These are phyloP conservation scores for Triticum timopheevii DNA, from an alignment of 176 grass and related monocot species.

Conservation along the genomic window DNA sequence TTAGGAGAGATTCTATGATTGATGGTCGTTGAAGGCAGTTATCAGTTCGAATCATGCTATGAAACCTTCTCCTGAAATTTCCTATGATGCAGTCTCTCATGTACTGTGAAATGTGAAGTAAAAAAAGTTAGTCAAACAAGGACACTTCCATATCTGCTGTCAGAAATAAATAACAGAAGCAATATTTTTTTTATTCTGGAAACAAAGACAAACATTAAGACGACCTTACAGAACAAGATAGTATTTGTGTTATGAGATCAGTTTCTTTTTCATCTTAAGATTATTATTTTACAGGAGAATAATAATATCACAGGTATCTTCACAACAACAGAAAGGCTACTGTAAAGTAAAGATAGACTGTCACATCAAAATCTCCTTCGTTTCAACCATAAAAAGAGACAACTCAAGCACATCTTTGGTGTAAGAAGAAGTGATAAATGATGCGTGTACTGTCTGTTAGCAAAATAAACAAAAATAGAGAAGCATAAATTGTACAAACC, in stretches of 20 bases:
- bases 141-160: not conserved
- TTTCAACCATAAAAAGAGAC: conserved; percentile 19
- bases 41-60: conserved; percentile 77
- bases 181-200: not conserved
- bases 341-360: conserved; percentile 6
- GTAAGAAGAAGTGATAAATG: not conserved
- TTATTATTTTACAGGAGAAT: conserved; percentile 15
- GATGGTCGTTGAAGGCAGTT: conserved; percentile 90
- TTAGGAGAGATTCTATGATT: conserved; percentile 78
- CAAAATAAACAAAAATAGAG: not conserved
- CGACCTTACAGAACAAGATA: not conserved
- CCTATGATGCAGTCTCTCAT: conserved; percentile 98
- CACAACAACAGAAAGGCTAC: not conserved
- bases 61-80: conserved; percentile 94
- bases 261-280: conserved; percentile 1
- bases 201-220: conserved; percentile 4
- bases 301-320: conserved; percentile 12
- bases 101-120: conserved; percentile 62
- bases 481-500: conserved; percentile 47
- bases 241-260: not conserved
- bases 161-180: conserved; percentile 27
- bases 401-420: not conserved
- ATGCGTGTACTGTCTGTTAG: not conserved
- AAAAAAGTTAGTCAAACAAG: conserved; percentile 18
- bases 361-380: not conserved